Conservation (phyloP, 2,329 filamentous ascomycete species). For the Paracamarosporium sp. region DNA sequence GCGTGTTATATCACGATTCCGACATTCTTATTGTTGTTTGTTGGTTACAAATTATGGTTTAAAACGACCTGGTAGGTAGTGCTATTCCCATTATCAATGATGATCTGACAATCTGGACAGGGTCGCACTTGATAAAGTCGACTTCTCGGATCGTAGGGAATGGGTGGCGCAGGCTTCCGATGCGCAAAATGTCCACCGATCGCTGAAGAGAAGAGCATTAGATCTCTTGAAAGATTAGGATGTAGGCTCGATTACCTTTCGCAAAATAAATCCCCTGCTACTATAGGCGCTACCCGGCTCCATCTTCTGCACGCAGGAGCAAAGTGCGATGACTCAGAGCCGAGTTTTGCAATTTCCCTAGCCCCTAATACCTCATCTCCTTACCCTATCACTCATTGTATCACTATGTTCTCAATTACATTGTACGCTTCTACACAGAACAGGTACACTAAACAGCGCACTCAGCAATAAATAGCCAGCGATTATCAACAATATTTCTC, state of each 20-base stretch:
- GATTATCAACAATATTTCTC: too few relatives aligned
- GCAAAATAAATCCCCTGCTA: too few relatives aligned
- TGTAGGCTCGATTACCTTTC: background rate
- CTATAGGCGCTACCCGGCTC: too few relatives aligned
- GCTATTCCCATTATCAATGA: background rate
- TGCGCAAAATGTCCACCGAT: background rate
- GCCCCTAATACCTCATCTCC: too few relatives aligned
- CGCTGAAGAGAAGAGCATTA: background rate
- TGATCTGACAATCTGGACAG: background rate
- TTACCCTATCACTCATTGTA: too few relatives aligned
- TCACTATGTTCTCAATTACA: too few relatives aligned
- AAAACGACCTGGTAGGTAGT: background rate
- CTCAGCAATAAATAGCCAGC: too few relatives aligned
- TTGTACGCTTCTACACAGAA: too few relatives aligned
- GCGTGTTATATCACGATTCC: constrained; percentile 3
- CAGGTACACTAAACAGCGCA: too few relatives aligned
- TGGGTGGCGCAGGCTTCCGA: background rate
- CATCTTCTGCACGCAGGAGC: too few relatives aligned
- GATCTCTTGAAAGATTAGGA: background rate
- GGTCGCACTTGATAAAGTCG: background rate
- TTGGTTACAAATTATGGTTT: background rate
- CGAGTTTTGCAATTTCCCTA: too few relatives aligned
- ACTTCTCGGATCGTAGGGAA: background rate
- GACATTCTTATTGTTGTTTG: background rate
- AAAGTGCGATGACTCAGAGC: too few relatives aligned